Base-by-base conservation (phyloP, 805 yeast genomes). In the Myxozyma nipponensis region DNA sequence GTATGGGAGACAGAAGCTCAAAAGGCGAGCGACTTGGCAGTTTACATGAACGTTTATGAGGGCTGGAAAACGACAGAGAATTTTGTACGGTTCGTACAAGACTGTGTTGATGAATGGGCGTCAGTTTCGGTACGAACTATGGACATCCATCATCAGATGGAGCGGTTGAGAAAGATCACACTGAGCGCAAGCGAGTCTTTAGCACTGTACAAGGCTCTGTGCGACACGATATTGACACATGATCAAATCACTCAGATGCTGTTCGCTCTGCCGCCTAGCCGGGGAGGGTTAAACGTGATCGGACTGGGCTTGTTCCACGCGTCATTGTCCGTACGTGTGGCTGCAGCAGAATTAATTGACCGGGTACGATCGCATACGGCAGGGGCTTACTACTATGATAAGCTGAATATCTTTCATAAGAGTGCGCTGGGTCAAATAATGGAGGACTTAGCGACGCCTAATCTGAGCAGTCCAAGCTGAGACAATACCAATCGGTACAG, bases 141-240 rank as follows among this genome's bases (percentile, higher is more conserved):
- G 9, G 69, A 66, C 42, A 57, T 60, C 42, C 65, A 62, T 34
- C 58, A 64, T 49, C 62, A 57, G 18, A 44, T 64, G 42, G 69
- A 65, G 38, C 44, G 60, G 21, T 58, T 65, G 36, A 54, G 63
- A 19, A 47, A 53, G 21, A 63, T 57, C 21, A 45, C 51, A 32
- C 56, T 66, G 32, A 24, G 52, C 13, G 46, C 52, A 32, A 61
- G 54, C 13, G 65, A 63, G 23, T 55, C 65, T 2, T 66, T 62
- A 9, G 48, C 42, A 10, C 56, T 64, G 13, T 64, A 56, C 48
- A 52, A 50, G 34, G 50, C 59, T 7, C 32, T 66, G 32, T 53
- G 61, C 40, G 39, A 47, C n/a, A 57, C 59, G 35, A 54, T 63
- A 37, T 42, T 46, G 26, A 65, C 59, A 45, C 55, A 58, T 28